Base-by-base conservation (phyloP, 805 yeast genomes). In the Suhomyces sp. region DNA sequence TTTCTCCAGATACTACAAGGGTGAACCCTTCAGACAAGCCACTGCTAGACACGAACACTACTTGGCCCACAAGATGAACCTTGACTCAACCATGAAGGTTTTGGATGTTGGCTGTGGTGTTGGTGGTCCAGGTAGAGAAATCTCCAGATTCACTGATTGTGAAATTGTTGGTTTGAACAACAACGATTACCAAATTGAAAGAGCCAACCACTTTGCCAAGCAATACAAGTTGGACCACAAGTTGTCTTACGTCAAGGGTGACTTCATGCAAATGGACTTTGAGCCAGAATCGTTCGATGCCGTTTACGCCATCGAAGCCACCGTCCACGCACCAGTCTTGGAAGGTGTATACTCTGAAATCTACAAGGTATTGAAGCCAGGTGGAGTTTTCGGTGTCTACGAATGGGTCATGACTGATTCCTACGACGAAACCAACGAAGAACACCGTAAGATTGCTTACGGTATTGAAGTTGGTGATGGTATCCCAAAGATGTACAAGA, bases 381-480 rank as follows among this genome's bases (percentile, higher is more conserved):
- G 98, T 58, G 98, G 98, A 63, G 79, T 74, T 31, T 93, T 93
- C 49, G 98, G 97, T 60, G 98, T 93, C 35, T 93, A 93, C 70
- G 98, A 93, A 69, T 93, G 98, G 98, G 98, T 93, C 46, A 85
- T 93, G 95, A 93, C 98, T 43, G 95, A 88, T 54, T 74, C 69
- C 32, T 93, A 88, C 61, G 98, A 93, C 60, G 95, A 85, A 67
- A 65, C 65, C 40, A 88, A 87, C 65, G 77, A 79, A 51, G 90
- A 80, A 63, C 98, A 93, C 70, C 85, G 96, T 67, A 83, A 83
- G 59, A 86, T 93, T 47, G 93, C 95, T 20, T 91, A 91, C 65
- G 98, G 96, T 61, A 93, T 93, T 50, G 98, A 93, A 72, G 77
- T 91, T 44, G 98, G 98, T 58, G 97, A 93, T 61, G 98, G 98